Conservation (phyloP, 2,329 filamentous ascomycete species). For the Fusarium hainanense region DNA sequence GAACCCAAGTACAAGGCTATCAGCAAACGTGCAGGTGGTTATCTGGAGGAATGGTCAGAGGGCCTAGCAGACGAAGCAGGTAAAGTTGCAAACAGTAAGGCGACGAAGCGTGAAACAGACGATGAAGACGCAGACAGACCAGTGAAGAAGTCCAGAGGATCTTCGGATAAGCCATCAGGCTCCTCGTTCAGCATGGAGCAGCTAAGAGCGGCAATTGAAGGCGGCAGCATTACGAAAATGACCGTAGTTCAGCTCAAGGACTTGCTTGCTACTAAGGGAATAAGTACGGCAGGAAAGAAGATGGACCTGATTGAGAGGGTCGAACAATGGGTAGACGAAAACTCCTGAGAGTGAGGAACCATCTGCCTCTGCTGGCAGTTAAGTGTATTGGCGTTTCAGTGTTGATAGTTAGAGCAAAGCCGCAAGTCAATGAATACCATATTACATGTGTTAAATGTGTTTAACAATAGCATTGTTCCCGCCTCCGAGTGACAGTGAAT, state of each 20-base stretch:
- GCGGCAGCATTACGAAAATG: constrained; percentile 63
- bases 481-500: not conserved
- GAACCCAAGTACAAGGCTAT: constrained; percentile 88
- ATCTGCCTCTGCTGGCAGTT: not conserved
- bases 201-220: constrained; percentile 58
- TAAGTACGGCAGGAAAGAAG: constrained; percentile 64
- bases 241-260: constrained; percentile 65
- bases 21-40: constrained; percentile 84
- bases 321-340: constrained; percentile 67
- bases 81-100: constrained; percentile 52
- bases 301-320: constrained; percentile 65
- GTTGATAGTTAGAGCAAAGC: not conserved
- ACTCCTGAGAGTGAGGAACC: constrained; percentile 41
- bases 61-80: constrained; percentile 69
- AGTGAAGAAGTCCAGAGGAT: constrained; percentile 58
- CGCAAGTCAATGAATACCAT: not conserved
- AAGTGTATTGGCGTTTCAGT: constrained; percentile 18
- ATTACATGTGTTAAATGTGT: not conserved
- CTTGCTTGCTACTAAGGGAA: constrained; percentile 58
- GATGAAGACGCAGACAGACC: constrained; percentile 57
- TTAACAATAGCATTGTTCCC: not conserved
- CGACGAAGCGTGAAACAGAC: constrained; percentile 64
- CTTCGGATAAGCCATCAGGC: constrained; percentile 49
- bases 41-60: constrained; percentile 81
- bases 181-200: constrained; percentile 58